Conservation (phyloP, 2,329 filamentous ascomycete genomes). For the Mollisia scopiformis region DNA sequence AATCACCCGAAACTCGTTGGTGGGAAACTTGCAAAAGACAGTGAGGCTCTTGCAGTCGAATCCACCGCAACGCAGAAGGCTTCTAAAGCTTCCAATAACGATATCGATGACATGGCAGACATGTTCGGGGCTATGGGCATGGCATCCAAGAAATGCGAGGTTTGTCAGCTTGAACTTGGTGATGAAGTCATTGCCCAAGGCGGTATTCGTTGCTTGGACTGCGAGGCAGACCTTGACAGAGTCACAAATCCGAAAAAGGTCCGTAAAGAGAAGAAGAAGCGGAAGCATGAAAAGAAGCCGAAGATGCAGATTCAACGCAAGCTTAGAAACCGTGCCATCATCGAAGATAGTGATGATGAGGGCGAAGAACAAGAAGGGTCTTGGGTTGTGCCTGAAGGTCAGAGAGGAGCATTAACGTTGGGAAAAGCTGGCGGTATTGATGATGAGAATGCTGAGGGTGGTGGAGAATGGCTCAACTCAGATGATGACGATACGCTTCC, state of each 20-base stretch:
- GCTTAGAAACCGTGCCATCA: constrained; percentile 55
- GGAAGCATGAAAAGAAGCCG: constrained; percentile 30
- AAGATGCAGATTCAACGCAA: constrained; percentile 47
- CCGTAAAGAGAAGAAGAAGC: constrained; percentile 45
- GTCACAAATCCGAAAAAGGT: constrained; percentile 48
- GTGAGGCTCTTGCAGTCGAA: constrained; percentile 76
- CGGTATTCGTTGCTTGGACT: constrained; percentile 70
- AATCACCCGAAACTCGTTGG: constrained; percentile 91
- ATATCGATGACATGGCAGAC: constrained; percentile 80
- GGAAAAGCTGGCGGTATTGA: constrained; percentile 83
- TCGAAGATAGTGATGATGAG: constrained; percentile 70
- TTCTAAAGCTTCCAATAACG: constrained; percentile 50
- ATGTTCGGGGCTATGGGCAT: constrained; percentile 79
- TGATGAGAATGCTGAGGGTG: constrained; percentile 86
- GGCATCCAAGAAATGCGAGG: constrained; percentile 38
- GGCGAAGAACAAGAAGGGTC: constrained; percentile 68
- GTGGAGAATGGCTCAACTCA: constrained; percentile 76
- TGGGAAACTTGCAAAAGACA: constrained; percentile 83
- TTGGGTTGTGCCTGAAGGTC: constrained; percentile 75
- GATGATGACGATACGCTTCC: constrained; percentile 52
- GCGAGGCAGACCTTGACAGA: constrained; percentile 72
- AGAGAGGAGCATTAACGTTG: constrained; percentile 63
- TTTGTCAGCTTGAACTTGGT: constrained; percentile 36
- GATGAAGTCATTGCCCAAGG: constrained; percentile 41
- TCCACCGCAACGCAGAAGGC: constrained; percentile 47